Evolutionary conservation across 1,139 yeast genomes (phyloP), one percentile per base, ranked within the genome.

Genomic region (Yamadazyma trypodendri): DNA sequence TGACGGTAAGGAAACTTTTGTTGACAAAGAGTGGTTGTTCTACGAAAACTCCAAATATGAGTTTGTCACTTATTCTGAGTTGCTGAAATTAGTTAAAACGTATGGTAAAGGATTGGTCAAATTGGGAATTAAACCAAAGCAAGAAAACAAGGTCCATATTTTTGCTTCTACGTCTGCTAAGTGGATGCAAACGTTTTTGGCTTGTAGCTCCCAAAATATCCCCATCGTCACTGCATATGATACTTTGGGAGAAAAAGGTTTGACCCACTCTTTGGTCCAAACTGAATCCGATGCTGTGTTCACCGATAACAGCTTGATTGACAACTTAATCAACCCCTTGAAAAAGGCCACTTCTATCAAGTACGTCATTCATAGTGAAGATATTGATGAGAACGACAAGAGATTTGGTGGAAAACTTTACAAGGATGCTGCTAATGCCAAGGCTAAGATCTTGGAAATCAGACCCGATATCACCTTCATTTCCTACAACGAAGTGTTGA

Each of bases 211-310:
- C 42, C 96, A 89, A 62, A 66, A 78, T 37, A 81, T 94, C 44
- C 87, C 97, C 17, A 77, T 86, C 44, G 98, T 89, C 32, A 94
- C 99, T 21, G 97, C 98, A 28, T 92, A 92, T 63, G 99, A 92
- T 61, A 90, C 98, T 28, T 73, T 92, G 48, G 98, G 98, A 43
- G 95, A 89, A 61, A 76, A 77, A 30, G 99, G 98, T 25, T 75
- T 92, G 56, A 84, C 84, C 42, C 95, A 86, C 61, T 88, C 97
- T 6, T 72, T 92, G 56, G 72, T 75, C 31, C 87, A 90, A 65
- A 87, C 97, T 6, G 86, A 73, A 34, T 79, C 96, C 17, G 72
- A 63, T 37, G 96, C 82, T 12, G 69, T 94, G 40, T 88, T 85
- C 63, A 84, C 95, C 32, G 97, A 92, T 61, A 89, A 85, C 55